These are phyloP conservation scores for Fraxinus excelsior DNA, from an alignment of 257 asterid species.

Conservation along the genomic window DNA sequence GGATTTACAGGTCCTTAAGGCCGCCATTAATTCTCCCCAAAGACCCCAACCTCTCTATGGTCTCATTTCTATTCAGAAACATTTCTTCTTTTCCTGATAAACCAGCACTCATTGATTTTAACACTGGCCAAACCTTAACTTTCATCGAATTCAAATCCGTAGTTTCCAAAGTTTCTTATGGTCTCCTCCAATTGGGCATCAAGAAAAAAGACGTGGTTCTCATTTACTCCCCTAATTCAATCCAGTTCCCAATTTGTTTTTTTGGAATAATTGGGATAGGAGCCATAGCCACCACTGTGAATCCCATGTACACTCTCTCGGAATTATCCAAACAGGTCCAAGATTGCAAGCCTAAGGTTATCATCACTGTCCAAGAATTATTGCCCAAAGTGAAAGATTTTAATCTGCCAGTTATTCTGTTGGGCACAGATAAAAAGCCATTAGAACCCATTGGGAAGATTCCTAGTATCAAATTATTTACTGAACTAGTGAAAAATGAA, in stretches of 20 bases:
- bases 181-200: conserved; percentile 61
- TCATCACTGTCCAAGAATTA: conserved; percentile 70
- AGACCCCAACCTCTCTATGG: conserved; percentile 53
- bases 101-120: conserved; percentile 63
- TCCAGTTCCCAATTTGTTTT: conserved; percentile 67
- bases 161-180: conserved; percentile 55
- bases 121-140: conserved; percentile 48
- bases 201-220: conserved; percentile 71
- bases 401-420: conserved; percentile 56
- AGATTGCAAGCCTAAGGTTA: conserved; percentile 66
- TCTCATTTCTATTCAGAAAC: conserved; percentile 80
- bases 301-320: conserved; percentile 64
- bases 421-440: conserved; percentile 35
- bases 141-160: conserved; percentile 59
- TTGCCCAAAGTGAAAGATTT: conserved; percentile 59
- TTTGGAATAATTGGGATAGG: conserved; percentile 61
- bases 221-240: conserved; percentile 72
- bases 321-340: conserved; percentile 78
- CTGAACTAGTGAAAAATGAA: conserved; percentile 48
- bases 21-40: conserved; percentile 59
- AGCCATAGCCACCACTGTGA: conserved; percentile 86
- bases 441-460: conserved; percentile 26
- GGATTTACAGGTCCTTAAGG: conserved; percentile 70
- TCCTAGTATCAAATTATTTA: conserved; percentile 37
- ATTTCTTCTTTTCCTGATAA: conserved; percentile 56